Evolutionary conservation across 2,329 filamentous ascomycete species (phyloP), one percentile per base, ranked within the genome.

Genomic region (Pestalotiopsis sp.): DNA sequence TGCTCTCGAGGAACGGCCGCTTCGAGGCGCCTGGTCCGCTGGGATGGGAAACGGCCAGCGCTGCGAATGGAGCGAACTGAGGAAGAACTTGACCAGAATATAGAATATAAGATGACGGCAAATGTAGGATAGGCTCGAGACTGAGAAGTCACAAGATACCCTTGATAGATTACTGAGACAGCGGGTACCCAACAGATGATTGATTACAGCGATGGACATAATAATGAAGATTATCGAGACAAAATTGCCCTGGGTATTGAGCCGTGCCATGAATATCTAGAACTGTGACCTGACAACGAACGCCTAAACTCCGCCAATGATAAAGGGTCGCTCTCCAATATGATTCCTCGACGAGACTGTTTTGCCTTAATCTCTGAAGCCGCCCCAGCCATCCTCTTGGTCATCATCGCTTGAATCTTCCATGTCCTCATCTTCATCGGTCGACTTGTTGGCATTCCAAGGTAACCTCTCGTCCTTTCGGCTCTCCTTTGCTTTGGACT

Each of bases 391-490:
- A 39, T 86, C 86, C 6, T 83, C 84, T n/a, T 82, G 80, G 27
- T 75, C 78, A 64, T 78, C 75, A 7, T 76, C 82, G 4, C 81
- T 78, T 67, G 72, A 75, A 3, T 72, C 76, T 12, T 76, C 78
- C 68, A 72, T 75, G 4, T 72, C 76, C 12, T 77, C 78, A 59
- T 78, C 74, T 14, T 74, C 79, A 23, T 74, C 73, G 52, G 49
- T 73, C 67, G 72, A 76, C 61, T 79, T 75, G 72, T 79, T 82
- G 72, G 78, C 79, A 77, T 90, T 93, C 78, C 88, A 88, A 64
- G 88, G 87, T 78, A 97, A 80, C 72, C 94, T 86, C 74, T 92
- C 91, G 78, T 98, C 95, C 2, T 84, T 86, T 69, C 97, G 80
- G 27, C 89, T 87, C 74, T 95, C 93, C 70, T 84, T 86, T 1